phyloP scores from a whole-genome alignment of 2,329 filamentous ascomycete species.

The Diaporthe citrichinensis region DNA sequence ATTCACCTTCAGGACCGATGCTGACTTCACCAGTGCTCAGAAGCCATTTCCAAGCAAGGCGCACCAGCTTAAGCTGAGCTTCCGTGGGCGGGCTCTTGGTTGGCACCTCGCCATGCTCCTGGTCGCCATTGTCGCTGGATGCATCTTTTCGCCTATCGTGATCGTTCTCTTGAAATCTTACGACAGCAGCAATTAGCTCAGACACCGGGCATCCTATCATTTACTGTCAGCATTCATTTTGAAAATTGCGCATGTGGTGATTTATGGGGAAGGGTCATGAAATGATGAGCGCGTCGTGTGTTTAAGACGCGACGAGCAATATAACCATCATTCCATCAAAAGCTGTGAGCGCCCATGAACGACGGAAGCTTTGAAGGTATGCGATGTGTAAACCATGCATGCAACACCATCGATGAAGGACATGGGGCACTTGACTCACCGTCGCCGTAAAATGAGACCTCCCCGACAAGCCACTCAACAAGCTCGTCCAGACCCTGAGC shows the following conservation, averaged over 20 bases:
- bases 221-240: constrained; percentile 26
- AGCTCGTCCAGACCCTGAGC: constrained; percentile 59
- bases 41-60: constrained; percentile 60
- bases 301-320: background rate
- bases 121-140: constrained; percentile 6
- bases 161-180: constrained; percentile 40
- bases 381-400: constrained; percentile 3
- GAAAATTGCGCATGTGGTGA: background rate
- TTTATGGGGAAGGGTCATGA: background rate
- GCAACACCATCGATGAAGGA: background rate
- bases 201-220: constrained; percentile 42
- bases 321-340: background rate
- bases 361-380: background rate
- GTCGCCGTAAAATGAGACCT: constrained; percentile 60
- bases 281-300: background rate
- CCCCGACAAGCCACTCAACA: constrained; percentile 59
- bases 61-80: constrained; percentile 53
- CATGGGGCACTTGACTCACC: constrained; percentile 51
- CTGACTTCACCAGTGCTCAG: constrained; percentile 56
- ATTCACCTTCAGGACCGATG: constrained; percentile 53
- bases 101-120: background rate
- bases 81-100: constrained; percentile 41
- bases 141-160: background rate
- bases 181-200: constrained; percentile 45
- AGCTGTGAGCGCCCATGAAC: background rate